phyloP scores from a whole-genome alignment of 1,284 basidiomycete species.

The Tylopilus sp. region DNA sequence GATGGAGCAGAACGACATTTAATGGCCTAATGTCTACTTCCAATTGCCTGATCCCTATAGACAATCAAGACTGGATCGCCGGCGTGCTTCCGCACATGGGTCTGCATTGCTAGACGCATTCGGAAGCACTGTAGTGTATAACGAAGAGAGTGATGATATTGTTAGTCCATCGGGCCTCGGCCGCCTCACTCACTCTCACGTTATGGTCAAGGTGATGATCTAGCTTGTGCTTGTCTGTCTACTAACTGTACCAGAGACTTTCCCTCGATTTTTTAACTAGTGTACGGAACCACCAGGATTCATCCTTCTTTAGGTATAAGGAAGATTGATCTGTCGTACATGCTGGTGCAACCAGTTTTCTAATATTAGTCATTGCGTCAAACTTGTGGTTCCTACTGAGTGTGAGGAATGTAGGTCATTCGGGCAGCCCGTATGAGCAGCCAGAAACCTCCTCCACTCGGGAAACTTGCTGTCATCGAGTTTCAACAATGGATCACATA shows the following conservation, averaged over 20 bases:
- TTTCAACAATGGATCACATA: neutral
- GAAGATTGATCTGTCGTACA: too few species aligned
- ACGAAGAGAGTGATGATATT: neutral
- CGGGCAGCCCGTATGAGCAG: too few species aligned
- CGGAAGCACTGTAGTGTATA: neutral
- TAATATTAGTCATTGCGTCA: too few species aligned
- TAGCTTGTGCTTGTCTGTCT: accelerated
- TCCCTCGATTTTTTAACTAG: too few species aligned
- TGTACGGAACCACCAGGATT: too few species aligned
- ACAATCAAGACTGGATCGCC: slow-evolving; percentile 33
- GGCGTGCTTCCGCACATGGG: neutral
- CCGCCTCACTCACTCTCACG: too few species aligned
- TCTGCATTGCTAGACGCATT: neutral
- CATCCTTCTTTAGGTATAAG: too few species aligned
- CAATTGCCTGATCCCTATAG: slow-evolving; percentile 83
- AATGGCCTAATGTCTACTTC: slow-evolving; percentile 90
- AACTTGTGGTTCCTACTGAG: too few species aligned
- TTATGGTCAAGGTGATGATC: neutral
- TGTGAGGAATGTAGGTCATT: too few species aligned
- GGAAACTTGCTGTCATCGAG: neutral
- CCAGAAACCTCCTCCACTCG: neutral
- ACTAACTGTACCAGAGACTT: too few species aligned
- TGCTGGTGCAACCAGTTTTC: too few species aligned
- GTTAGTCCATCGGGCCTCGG: too few species aligned
- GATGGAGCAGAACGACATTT: slow-evolving; percentile 75